These are phyloP conservation scores for Colletotrichum gigasporum DNA, from an alignment of 2,329 filamentous ascomycete species.

Conservation along the genomic window DNA sequence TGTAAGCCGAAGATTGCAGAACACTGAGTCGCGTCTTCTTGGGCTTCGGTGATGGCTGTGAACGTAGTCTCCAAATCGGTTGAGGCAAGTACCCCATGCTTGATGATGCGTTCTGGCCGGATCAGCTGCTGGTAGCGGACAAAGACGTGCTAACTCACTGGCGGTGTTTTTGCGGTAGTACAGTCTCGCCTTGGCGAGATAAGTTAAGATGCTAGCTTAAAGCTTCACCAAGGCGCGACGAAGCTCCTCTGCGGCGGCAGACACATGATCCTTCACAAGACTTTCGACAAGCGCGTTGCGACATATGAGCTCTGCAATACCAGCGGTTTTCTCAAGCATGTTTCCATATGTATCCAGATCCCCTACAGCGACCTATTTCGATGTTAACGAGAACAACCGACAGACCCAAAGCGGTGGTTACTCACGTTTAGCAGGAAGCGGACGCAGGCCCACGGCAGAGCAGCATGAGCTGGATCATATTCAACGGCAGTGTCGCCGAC, in stretches of 20 bases:
- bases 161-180: not conserved
- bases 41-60: not conserved
- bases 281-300: not conserved
- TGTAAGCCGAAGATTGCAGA: not conserved
- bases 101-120: not conserved
- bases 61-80: not conserved
- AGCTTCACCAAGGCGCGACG: not conserved
- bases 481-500: constrained; percentile 39
- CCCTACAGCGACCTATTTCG: not conserved
- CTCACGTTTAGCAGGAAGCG: constrained; percentile 37
- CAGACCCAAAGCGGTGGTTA: constrained; percentile 35
- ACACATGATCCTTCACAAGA: not conserved
- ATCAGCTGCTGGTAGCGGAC: not conserved
- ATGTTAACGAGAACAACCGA: not conserved
- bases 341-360: not conserved
- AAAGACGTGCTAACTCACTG: not conserved
- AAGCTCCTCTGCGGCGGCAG: not conserved
- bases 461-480: constrained; percentile 38
- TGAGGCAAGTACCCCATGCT: not conserved
- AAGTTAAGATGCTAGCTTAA: not conserved
- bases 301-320: not conserved
- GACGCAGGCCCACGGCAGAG: constrained; percentile 40
- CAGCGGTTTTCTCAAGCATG: not conserved
- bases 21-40: not conserved
- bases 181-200: not conserved